Evolutionary conservation across 1,139 yeast species (phyloP), one percentile per base, ranked within the genome.

Genomic region (Groenewaldozyma auringiensis): DNA sequence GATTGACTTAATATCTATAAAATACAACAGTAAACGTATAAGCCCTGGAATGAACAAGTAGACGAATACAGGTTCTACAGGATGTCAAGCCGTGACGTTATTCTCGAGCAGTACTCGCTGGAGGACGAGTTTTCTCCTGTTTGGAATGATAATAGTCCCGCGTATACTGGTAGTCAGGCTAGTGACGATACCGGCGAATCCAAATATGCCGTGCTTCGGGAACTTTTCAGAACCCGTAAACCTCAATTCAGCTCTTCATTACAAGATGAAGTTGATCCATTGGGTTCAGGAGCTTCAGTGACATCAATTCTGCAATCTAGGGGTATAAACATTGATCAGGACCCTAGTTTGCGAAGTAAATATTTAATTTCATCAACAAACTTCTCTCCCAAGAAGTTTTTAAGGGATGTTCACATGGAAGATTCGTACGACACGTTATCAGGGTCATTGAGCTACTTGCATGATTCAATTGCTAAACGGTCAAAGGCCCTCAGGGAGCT

Each of bases 341-440:
- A 61, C 33, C 55, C 55, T 2, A 43, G 50, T 2, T 42, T 53
- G 4, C 53, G 67, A 34, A 67, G 72, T 47, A 73, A 76, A 52
- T 86, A 75, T 63, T 68, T 86, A 53, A 79, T 87, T 35, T 79
- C 83, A 32, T 81, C 88, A 2, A 82, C 84, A 51, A 68, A 74
- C 39, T 89, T 89, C 68, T 79, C 82, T 54, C 79, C 94, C 2
- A 76, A 78, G 47, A 70, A 74, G 47, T 89, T 81, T 60, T 66
- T 89, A 52, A 75, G 82, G 29, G 76, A 79, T 11, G 73, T 88
- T 3, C 96, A 88, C 60, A 70, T 74, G 9, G 79, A 79, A 39
- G 83, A 88, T 32, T 72, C 89, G 1, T 80, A 82, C 46, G 77
- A 76, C 17, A 78, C 82, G 35, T 69, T 88, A 52, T 67, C 72